Base-by-base conservation (phyloP, 2,329 filamentous ascomycete species). In the Parafenestella ontariensis region DNA sequence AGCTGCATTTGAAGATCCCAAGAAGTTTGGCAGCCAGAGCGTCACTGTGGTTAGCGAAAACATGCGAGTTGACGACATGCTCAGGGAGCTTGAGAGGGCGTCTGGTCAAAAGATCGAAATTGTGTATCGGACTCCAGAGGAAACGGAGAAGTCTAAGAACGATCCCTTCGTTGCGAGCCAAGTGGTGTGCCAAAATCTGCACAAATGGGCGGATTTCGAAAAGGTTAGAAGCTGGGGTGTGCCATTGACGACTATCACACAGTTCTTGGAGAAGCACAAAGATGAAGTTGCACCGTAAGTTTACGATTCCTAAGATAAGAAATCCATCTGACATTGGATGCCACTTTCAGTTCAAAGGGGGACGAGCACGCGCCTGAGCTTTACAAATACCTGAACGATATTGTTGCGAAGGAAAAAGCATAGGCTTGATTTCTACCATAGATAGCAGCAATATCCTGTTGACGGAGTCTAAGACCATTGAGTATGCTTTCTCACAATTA, bases 11-110 rank as follows among this genome's bases (percentile, higher is more conserved):
- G 58, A 77, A 1, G 69, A 82, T 2, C 77, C 80, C 0, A 57
- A 36, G 9, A 71, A 69, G 36, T 85, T 82, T 54, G 44, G 75
- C 24, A 65, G 62, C n/a, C 64, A 77, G 54, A 75, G 74, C 29
- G 70, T 85, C 18, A 61, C 65, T 10, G 59, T 83, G 10, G 78
- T 72, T 0, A 77, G 79, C 0, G 78, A 84, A 52, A 61, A 75
- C 39, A 44, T 81, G 26, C 68, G 64, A 0, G 54, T 74, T 1
- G 72, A 75, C 1, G 62, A 78, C 5, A 62, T 82, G 0, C 40
- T 81, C 21, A 59, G 58, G 6, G 65, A 72, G 34, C 59, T 85
- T 7, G 72, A 73, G 0, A 49, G 60, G 13, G 76, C 70, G 0
- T 77, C 1, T 63, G 73, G 44, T 53, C 77, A 13, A 50, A 39